phyloP scores from a whole-genome alignment of 2,329 filamentous ascomycete species.

The Lasiodiplodia sp. region DNA sequence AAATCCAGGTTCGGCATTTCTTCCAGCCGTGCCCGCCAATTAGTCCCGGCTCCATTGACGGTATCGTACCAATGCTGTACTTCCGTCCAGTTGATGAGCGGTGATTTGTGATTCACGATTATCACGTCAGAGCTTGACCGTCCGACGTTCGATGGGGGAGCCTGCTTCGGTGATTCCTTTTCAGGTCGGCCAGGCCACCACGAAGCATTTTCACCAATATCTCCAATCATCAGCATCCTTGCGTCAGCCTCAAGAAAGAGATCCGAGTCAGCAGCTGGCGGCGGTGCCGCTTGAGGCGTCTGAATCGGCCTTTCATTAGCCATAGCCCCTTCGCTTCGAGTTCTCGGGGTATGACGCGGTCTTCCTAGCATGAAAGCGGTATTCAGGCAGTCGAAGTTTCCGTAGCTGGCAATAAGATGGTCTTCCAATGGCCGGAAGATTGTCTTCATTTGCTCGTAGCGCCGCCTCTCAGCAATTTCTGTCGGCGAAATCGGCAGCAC shows the following conservation, averaged over 20 bases:
- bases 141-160: neutral
- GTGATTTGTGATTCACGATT: conserved; percentile 65
- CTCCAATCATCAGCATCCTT: conserved; percentile 75
- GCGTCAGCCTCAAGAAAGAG: conserved; percentile 60
- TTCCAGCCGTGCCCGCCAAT: conserved; percentile 70
- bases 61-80: conserved; percentile 77
- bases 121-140: conserved; percentile 11
- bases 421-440: conserved; percentile 82
- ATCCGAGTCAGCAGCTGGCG: conserved; percentile 7
- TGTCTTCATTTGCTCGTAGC: conserved; percentile 55
- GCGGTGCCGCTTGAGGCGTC: neutral
- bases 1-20: conserved; percentile 53
- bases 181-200: conserved; percentile 75
- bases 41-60: conserved; percentile 71
- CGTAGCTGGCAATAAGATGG: conserved; percentile 74
- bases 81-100: conserved; percentile 77
- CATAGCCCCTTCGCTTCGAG: conserved; percentile 55
- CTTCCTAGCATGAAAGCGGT: conserved; percentile 71
- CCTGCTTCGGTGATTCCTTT: conserved; percentile 17
- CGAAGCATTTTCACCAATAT: conserved; percentile 80
- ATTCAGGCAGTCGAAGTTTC: conserved; percentile 76
- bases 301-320: neutral
- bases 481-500: conserved; percentile 34
- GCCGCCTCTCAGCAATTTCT: conserved; percentile 38
- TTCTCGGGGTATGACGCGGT: conserved; percentile 45